phyloP scores from a whole-genome alignment of 352 stramenopile species.

The Pythium oligandrum region DNA sequence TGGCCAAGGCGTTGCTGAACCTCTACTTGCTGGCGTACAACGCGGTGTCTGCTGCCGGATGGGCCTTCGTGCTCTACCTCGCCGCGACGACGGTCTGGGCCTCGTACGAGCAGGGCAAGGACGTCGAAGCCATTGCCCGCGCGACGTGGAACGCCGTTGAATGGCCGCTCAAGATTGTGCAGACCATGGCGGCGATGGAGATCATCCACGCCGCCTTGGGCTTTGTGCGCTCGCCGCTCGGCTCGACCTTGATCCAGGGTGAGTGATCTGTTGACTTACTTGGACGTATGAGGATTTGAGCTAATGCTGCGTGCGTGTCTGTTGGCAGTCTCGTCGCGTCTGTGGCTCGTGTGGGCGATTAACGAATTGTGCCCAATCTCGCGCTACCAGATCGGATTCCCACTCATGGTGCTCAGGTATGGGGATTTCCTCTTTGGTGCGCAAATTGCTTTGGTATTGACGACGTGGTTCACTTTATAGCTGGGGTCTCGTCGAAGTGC shows the following conservation, averaged over 20 bases:
- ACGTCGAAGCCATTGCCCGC: slow-evolving; percentile 43
- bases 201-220: slow-evolving; percentile 94
- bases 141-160: slow-evolving; percentile 53
- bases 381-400: slow-evolving; percentile 79
- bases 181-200: slow-evolving; percentile 94
- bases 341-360: slow-evolving; percentile 94
- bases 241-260: slow-evolving; percentile 91
- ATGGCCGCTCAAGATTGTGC: slow-evolving; percentile 77
- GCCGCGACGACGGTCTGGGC: slow-evolving; percentile 47
- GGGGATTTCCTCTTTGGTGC: background rate
- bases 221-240: slow-evolving; percentile 93
- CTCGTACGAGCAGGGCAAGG: slow-evolving; percentile 35
- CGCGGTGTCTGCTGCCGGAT: slow-evolving; percentile 52
- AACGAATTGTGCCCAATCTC: slow-evolving; percentile 81
- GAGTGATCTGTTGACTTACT: background rate
- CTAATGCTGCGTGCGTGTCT: slow-evolving; percentile 23
- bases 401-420: slow-evolving; percentile 73
- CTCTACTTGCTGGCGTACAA: slow-evolving; percentile 79
- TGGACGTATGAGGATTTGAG: slow-evolving; percentile 13
- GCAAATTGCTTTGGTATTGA: background rate
- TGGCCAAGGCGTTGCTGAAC: slow-evolving; percentile 66
- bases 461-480: slow-evolving; percentile 13
- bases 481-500: slow-evolving; percentile 89
- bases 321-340: slow-evolving; percentile 74
- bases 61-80: slow-evolving; percentile 69